Evolutionary conservation across 2,329 filamentous ascomycete genomes (phyloP).

Genomic region (Ophiostoma pallidulum): DNA sequence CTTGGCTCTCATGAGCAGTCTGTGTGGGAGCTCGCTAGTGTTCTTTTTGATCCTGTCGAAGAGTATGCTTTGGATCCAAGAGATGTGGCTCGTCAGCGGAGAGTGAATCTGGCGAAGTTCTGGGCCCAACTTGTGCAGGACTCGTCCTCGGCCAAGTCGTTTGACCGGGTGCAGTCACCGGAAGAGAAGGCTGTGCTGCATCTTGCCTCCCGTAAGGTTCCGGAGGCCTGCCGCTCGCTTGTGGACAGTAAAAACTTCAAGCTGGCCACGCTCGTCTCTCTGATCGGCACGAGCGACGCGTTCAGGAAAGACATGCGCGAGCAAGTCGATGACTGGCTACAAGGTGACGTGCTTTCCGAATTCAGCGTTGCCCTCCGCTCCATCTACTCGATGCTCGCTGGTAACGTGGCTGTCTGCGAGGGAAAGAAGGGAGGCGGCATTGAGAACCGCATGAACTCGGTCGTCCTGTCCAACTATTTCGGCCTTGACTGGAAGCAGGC

Average conservation of each 20-base stretch:
- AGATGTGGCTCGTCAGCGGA: constrained; percentile 33
- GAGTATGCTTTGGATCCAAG: constrained; percentile 30
- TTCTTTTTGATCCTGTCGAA: constrained; percentile 69
- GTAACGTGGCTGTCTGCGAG: constrained; percentile 75
- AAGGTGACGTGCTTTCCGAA: constrained; percentile 75
- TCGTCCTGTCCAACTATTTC: constrained; percentile 76
- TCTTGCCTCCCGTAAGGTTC: constrained; percentile 67
- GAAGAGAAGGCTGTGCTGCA: constrained; percentile 81
- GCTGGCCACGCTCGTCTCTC: constrained; percentile 34
- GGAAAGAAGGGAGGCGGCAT: constrained; percentile 62
- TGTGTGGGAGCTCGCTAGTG: constrained; percentile 77
- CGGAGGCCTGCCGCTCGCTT: constrained; percentile 74
- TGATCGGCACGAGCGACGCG: constrained; percentile 64
- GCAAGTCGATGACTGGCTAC: constrained; percentile 77
- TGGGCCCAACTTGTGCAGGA: constrained; percentile 58
- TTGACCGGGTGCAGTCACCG: constrained; percentile 49
- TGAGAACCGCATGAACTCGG: constrained; percentile 72
- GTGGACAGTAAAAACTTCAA: constrained; percentile 63
- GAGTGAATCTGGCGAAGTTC: constrained; percentile 58
- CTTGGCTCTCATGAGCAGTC: constrained; percentile 52
- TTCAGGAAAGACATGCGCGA: constrained; percentile 65
- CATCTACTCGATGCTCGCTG: constrained; percentile 80
- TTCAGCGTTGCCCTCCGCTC: constrained; percentile 76
- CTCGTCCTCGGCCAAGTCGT: constrained; percentile 39
- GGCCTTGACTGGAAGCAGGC: constrained; percentile 86